A percentile compares a stretch with the other conserved stretches of the same genome.
Evolutionary conservation across 1,284 basidiomycete species (phyloP).

Genomic region (Inonotus obliquus): DNA sequence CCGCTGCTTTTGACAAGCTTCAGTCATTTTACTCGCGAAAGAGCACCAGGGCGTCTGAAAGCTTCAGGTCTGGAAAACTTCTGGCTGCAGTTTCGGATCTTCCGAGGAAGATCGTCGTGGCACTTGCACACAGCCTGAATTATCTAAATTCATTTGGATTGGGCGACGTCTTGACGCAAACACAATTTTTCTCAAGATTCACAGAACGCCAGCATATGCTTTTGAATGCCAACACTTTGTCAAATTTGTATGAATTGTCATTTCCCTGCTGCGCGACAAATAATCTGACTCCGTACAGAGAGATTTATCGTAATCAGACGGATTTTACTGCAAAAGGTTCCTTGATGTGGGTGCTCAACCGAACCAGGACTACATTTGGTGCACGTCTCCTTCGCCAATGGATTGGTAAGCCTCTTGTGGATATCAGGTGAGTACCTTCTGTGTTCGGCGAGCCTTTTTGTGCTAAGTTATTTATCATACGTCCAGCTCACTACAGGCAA

Average conservation of each 20-base stretch:
- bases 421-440: constrained; percentile 50
- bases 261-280: background rate
- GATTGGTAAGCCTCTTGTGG: constrained; percentile 83
- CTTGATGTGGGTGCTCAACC: constrained; percentile 83
- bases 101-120: constrained; percentile 68
- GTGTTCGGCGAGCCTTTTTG: background rate
- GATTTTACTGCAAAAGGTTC: constrained; percentile 74
- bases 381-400: constrained; percentile 79
- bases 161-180: constrained; percentile 70
- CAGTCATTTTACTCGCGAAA: constrained; percentile 69
- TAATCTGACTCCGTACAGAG: constrained; percentile 36
- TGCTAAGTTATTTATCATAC: background rate
- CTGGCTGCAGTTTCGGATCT: constrained; percentile 68
- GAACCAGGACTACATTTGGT: constrained; percentile 86
- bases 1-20: constrained; percentile 70
- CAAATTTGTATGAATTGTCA: constrained; percentile 57
- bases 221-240: constrained; percentile 82
- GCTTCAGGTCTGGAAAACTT: constrained; percentile 48
- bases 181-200: constrained; percentile 77
- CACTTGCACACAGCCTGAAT: constrained; percentile 73
- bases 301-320: constrained; percentile 89
- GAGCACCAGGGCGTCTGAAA: constrained; percentile 40
- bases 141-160: constrained; percentile 78
- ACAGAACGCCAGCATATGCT: constrained; percentile 82
- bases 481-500: constrained; percentile 62